Evolutionary conservation across 345 rosid species (phyloP), one percentile per base, ranked within the genome.

Genomic region (Chamaenerion angustifolium): DNA sequence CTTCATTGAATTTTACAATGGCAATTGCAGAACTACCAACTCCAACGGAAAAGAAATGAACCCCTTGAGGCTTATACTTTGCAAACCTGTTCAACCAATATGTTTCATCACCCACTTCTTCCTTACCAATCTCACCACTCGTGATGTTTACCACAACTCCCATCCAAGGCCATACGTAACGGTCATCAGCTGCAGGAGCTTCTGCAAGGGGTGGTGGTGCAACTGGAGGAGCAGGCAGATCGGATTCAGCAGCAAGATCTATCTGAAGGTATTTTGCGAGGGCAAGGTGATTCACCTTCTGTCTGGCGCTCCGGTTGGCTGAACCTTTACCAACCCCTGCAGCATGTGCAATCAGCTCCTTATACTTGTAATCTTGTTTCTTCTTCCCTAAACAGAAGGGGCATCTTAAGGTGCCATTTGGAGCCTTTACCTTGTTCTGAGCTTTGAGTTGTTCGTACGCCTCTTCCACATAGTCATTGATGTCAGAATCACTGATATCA

Each of bases 301-400:
- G 94, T 48, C 72, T 77, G n/a, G 70, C 82, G 51, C 71, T 85
- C 65, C 86, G 66, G 56, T 73, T 74, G 3, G 94, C 58, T 48
- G 95, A 83, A 31, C 90, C 97, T 65, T 74, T 85, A 16, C 75
- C 79, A 48, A 85, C 92, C 35, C 94, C 97, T 2, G 92, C 65
- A 16, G 95, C 95, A 73, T 89, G 97, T 47, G 83, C 88, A 55
- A 77, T 76, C 52, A 85, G 59, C 49, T 85, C 95, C 64, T 85
- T 83, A 56, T 56, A 77, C 71, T 81, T 79, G 73, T 89, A 83
- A 16, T 74, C 74, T 43, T 79, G 95, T 58, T 83, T 89, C 75
- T 89, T 89, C 77, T 89, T 89, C 46, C 95, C 97, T 0, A 75
- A 43, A 53, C 97, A 89, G 63, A 79, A 85, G 10, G 95, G 94